These are phyloP conservation scores for Mortierella alpina DNA, from an alignment of 192 early-diverging fungal species.

Conservation along the genomic window DNA sequence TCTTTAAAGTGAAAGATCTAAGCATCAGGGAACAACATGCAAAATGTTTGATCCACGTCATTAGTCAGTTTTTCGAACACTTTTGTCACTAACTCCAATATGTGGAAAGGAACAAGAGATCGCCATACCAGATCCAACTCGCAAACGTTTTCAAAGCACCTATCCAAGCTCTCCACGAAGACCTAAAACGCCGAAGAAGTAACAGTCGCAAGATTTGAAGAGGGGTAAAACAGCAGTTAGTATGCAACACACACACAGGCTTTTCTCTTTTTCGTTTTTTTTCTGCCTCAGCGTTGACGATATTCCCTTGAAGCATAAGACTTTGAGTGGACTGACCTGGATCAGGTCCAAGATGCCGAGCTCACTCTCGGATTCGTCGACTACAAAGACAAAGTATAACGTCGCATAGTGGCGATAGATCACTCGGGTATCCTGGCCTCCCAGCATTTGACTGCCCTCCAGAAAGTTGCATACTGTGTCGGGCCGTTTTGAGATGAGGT, in stretches of 20 bases:
- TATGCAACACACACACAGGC: not conserved
- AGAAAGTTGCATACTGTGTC: constrained; percentile 94
- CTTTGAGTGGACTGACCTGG: constrained; percentile 65
- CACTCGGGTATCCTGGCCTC: constrained; percentile 87
- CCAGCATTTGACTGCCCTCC: constrained; percentile 83
- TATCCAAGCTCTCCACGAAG: constrained; percentile 95
- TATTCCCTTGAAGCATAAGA: too few species aligned
- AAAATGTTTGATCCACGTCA: not conserved
- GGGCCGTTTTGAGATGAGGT: constrained; percentile 84
- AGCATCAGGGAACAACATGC: not conserved
- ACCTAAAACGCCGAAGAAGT: constrained; percentile 62
- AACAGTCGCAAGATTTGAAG: too few species aligned
- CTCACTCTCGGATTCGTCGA: constrained; percentile 95
- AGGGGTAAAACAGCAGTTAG: not conserved
- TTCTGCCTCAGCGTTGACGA: not conserved
- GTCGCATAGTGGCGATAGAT: constrained; percentile 98
- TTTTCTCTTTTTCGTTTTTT: not conserved
- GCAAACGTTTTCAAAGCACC: constrained; percentile 95
- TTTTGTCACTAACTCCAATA: not conserved
- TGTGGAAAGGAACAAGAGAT: not conserved
- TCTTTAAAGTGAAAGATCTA: constrained; percentile 95
- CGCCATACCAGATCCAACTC: constrained; percentile 88
- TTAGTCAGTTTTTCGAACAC: not conserved
- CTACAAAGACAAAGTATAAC: constrained; percentile 98
- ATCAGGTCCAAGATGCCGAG: constrained; percentile 97